Evolutionary conservation across 495 filamentous ascomycete species (phyloP), one percentile per base, ranked within the genome.

Genomic region (Chaetomium cochliodes): DNA sequence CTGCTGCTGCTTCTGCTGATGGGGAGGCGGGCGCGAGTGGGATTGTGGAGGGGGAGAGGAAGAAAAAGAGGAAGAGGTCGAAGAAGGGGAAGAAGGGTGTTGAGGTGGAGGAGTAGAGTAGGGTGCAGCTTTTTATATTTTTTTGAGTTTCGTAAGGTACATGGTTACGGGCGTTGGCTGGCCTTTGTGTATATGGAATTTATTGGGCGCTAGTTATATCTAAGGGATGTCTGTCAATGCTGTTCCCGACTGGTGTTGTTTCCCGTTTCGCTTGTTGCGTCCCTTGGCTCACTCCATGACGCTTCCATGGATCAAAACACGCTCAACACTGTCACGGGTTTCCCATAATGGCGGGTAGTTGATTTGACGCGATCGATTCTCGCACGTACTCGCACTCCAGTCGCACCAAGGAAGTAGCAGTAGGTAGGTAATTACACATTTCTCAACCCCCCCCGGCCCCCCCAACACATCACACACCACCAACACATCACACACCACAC

Each of bases 21-120:
- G 62, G 39, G 54, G 49, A 25, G 30, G 46, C 23, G 39, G 64
- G 16, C n/a, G 57, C 58, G 30, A 56, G 55, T 54, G 64, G 64
- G 13, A 69, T 74, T 57, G 56, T 74, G 18, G 71, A 76, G 61
- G 68, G 79, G 62, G 68, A 74, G 69, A 76, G 77, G 74, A 81
- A 80, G 74, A 81, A 80, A 67, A 82, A 81, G 78, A 71, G 80
- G 62, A 82, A 81, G 77, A 73, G 79, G 62, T 77, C 75, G 5
- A 77, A 78, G 67, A 69, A 67, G 6, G 78, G 79, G 69, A 57
- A 56, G 22, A 69, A 68, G 62, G 63, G 46, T 8, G 67, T 28
- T 2, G 75, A 72, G 33, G 70, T 8, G 25, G 62, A 42, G 47
- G 62, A 28, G 23, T 41, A 52, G 33, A 5, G 33, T 37, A 5